These are phyloP conservation scores for Suillus lakei DNA, from an alignment of 768 basidiomycete species.

Conservation along the genomic window DNA sequence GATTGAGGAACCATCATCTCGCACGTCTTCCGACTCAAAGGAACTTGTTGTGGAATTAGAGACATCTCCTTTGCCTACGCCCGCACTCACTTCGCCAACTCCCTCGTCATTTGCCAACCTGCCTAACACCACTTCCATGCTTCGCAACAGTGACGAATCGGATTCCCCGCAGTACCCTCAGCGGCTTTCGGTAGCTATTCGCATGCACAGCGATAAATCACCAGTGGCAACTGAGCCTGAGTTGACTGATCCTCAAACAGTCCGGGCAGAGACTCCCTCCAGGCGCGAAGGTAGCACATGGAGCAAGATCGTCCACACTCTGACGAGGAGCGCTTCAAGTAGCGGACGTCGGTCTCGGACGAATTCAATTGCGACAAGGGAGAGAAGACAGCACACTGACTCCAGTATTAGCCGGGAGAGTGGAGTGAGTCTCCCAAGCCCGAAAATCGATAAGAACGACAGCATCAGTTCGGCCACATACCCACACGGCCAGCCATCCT, in stretches of 20 bases:
- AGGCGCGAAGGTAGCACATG: slow-evolving; percentile 71
- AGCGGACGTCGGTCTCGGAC: slow-evolving; percentile 78
- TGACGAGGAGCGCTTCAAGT: slow-evolving; percentile 67
- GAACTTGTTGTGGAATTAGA: slow-evolving; percentile 69
- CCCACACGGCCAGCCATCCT: slow-evolving; percentile 62
- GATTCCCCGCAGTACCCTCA: slow-evolving; percentile 63
- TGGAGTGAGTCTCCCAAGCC: slow-evolving; percentile 68
- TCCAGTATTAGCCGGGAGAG: slow-evolving; percentile 79
- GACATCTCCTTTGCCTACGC: slow-evolving; percentile 55
- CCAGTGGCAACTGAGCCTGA: slow-evolving; percentile 55
- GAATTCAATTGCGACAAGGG: slow-evolving; percentile 73
- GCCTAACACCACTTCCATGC: slow-evolving; percentile 45
- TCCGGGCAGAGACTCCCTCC: slow-evolving; percentile 47
- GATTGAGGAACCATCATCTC: slow-evolving; percentile 57
- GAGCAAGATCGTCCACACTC: slow-evolving; percentile 74
- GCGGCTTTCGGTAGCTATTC: slow-evolving; percentile 65
- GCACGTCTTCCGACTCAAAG: slow-evolving; percentile 61
- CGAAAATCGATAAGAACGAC: slow-evolving; percentile 60
- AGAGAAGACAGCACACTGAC: slow-evolving; percentile 70
- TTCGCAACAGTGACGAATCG: slow-evolving; percentile 50
- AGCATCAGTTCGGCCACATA: slow-evolving; percentile 35
- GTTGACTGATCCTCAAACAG: slow-evolving; percentile 49
- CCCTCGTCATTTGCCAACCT: slow-evolving; percentile 52
- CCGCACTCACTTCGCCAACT: slow-evolving; percentile 51
- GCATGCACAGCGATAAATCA: slow-evolving; percentile 63